Percentiles rank a stretch among this genome's conserved stretches.
Evolutionary conservation across 2,329 filamentous ascomycete species (phyloP).

Genomic region (Fusarium papillatum): DNA sequence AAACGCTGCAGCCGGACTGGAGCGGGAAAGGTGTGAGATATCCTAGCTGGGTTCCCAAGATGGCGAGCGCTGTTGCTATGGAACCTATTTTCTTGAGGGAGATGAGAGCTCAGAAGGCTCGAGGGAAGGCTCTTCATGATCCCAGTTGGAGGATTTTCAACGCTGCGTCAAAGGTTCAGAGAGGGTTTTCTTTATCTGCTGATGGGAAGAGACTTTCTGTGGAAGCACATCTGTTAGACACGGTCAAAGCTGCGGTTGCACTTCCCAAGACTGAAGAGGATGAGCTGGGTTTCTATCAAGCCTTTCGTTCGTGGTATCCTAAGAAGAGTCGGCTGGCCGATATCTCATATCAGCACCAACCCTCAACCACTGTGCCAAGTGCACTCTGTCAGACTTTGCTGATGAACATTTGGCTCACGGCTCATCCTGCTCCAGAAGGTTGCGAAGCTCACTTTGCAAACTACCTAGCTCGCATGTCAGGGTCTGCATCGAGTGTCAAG

Average conservation of each 20-base stretch:
- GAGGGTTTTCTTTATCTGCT: neutral
- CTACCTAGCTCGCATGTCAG: conserved; percentile 4
- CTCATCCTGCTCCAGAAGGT: neutral
- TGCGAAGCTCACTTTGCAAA: conserved; percentile 11
- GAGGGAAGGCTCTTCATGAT: neutral
- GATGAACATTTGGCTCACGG: conserved; percentile 17
- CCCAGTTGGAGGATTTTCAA: conserved; percentile 1
- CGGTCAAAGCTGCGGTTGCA: neutral
- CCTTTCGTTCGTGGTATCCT: conserved; percentile 9
- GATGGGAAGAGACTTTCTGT: neutral
- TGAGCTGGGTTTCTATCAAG: neutral
- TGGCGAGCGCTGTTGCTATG: conserved; percentile 16
- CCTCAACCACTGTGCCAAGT: neutral
- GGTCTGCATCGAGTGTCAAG: neutral
- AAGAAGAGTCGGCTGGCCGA: neutral
- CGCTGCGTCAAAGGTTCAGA: neutral
- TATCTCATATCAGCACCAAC: neutral
- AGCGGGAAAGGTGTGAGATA: neutral
- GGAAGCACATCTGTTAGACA: neutral
- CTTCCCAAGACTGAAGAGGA: neutral
- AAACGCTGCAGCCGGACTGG: conserved; percentile 12
- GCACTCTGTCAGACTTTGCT: conserved; percentile 7
- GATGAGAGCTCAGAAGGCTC: conserved; percentile 17
- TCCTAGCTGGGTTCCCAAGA: conserved; percentile 20
- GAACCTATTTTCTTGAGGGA: conserved; percentile 16